These are phyloP conservation scores for Gymnopus androsaceus DNA, from an alignment of 1,284 basidiomycete species.

Conservation along the genomic window DNA sequence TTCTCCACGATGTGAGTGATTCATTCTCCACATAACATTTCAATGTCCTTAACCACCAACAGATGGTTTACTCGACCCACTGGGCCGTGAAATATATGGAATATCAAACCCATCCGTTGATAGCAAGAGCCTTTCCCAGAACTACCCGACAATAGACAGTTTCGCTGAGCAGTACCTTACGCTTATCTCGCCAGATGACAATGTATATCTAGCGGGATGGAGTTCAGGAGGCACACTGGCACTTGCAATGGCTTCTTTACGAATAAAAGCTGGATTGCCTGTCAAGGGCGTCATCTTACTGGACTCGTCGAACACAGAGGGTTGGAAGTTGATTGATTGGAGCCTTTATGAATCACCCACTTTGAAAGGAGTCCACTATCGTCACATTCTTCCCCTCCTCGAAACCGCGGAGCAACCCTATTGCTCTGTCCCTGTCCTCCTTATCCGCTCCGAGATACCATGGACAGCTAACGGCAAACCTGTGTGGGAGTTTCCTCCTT, in stretches of 20 bases:
- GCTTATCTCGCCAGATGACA: not conserved
- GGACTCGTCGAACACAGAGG: too few relatives aligned
- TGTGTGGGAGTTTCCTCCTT: too few relatives aligned
- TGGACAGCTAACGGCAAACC: too few relatives aligned
- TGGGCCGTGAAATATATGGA: conserved; percentile 3
- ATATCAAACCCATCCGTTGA: conserved; percentile 3
- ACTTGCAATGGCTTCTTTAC: not conserved
- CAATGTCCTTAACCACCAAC: not conserved
- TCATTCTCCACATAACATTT: not conserved
- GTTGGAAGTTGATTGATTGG: too few relatives aligned
- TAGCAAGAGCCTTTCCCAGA: not conserved
- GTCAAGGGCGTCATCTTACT: not conserved
- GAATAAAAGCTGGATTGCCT: not conserved
- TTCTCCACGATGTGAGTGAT: conserved; percentile 4
- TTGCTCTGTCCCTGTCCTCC: too few relatives aligned
- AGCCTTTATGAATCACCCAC: too few relatives aligned
- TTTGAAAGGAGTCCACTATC: too few relatives aligned
- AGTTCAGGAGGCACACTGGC: conserved; percentile 1
- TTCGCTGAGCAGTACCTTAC: not conserved
- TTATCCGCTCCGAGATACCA: too few relatives aligned
- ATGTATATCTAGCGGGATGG: not conserved
- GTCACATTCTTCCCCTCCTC: too few relatives aligned
- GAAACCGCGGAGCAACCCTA: too few relatives aligned
- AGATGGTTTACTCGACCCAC: not conserved
- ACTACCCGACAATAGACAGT: not conserved